Base-by-base conservation (phyloP, 2,329 filamentous ascomycete genomes). In the Aspergillus ochraceus region DNA sequence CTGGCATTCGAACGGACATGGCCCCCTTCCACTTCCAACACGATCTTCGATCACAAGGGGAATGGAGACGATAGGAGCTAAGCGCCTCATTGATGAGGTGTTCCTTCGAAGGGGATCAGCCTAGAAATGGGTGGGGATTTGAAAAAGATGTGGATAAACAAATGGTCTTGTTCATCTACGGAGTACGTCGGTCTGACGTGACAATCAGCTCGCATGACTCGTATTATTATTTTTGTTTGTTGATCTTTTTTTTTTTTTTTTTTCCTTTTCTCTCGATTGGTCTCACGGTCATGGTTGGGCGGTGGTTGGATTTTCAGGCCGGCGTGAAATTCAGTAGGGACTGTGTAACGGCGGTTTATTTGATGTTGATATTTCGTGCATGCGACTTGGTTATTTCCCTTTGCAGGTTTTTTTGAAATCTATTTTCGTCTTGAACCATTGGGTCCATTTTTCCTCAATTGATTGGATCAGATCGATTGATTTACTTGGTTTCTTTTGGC, bases 61-160 rank as follows among this genome's bases (percentile, higher is more conserved):
- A 54, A 78, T 88, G 72, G 86, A 89, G 64, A 85, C 86, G 60
- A 79, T 89, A 64, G 83, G 83, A 24, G 85, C 87, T 14, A 87
- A 83, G 69, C 81, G 83, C 45, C 78, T 89, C 62, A 84, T 89
- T 65, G 83, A 86, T 72, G 85, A 87, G 63, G 82, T 89, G 62
- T 87, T 89, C 72, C 81, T 85, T 70, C 82, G 86, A 64, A 72
- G 78, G 55, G 72, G 73, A 61, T 77, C 74, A 12, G 73, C 75
- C 49, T 73, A 47, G 19, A 65, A 61, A 20, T 39, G 42, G 17
- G 47, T 20, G 22, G 42, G 22, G 19, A 29, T 19, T 24, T 24
- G 52, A 29, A 29, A 6, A 10, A 6, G n/a, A 29, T 14, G 19
- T 50, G 49, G 52, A 32, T 14, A 26, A 50, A n/a, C 9, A 22